These are phyloP conservation scores for Kurtzmaniella quercitrusa DNA, from an alignment of 1,139 yeast species.

Conservation along the genomic window DNA sequence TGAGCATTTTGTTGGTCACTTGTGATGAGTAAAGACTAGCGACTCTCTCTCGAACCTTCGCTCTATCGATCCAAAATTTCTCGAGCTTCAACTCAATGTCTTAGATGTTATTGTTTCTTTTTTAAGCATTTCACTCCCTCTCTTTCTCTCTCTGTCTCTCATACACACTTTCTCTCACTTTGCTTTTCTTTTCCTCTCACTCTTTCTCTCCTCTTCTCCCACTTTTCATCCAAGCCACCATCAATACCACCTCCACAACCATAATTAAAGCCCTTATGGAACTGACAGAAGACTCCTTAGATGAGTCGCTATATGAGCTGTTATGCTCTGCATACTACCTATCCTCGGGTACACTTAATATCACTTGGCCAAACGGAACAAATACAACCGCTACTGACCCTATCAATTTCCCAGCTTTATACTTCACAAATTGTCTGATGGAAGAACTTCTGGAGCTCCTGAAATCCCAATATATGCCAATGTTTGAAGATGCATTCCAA, in stretches of 20 bases:
- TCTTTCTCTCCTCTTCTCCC: not conserved
- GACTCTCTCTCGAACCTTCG: too few relatives aligned
- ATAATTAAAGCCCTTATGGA: not conserved
- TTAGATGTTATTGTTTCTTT: too few relatives aligned
- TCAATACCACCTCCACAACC: not conserved
- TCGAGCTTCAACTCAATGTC: too few relatives aligned
- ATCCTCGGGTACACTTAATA: slow-evolving; percentile 25
- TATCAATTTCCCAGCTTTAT: slow-evolving; percentile 35
- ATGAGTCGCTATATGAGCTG: slow-evolving; percentile 11
- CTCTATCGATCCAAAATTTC: too few relatives aligned
- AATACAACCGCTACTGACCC: slow-evolving; percentile 14
- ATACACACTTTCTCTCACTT: not conserved
- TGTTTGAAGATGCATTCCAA: slow-evolving; percentile 2
- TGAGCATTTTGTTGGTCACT: too few relatives aligned
- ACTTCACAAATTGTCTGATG: slow-evolving; percentile 37
- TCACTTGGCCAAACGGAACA: slow-evolving; percentile 15
- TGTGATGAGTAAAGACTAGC: too few relatives aligned
- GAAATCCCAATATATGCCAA: not conserved
- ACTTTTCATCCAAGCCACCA: not conserved
- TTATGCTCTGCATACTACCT: slow-evolving; percentile 40
- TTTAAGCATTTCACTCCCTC: not conserved
- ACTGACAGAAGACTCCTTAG: not conserved
- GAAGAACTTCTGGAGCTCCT: not conserved
- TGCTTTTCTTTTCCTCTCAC: not conserved
- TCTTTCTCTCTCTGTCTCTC: not conserved